phyloP scores from a whole-genome alignment of 257 asterid species.

The Nicotiana benthamiana region DNA sequence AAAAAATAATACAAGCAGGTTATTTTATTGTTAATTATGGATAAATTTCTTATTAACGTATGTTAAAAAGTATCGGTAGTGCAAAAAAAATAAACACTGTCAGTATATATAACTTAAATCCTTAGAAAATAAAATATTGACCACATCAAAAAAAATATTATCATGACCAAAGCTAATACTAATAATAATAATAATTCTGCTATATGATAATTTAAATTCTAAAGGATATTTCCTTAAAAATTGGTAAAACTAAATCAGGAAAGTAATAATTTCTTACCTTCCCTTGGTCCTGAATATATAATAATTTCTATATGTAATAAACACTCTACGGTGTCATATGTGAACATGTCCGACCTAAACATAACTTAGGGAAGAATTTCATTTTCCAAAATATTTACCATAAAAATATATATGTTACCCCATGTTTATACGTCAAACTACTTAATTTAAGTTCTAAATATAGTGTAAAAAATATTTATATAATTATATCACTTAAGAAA shows the following conservation, averaged over 20 bases:
- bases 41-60: too few relatives aligned
- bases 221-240: not conserved
- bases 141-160: too few relatives aligned
- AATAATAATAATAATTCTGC: too few relatives aligned
- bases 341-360: not conserved
- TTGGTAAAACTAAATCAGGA: not conserved
- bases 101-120: too few relatives aligned
- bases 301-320: too few relatives aligned
- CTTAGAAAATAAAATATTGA: too few relatives aligned
- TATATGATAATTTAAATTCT: not conserved
- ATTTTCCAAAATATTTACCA: not conserved
- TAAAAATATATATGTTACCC: not conserved
- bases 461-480: too few relatives aligned
- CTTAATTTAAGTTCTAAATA: not conserved
- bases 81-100: too few relatives aligned
- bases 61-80: too few relatives aligned
- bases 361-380: not conserved
- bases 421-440: not conserved
- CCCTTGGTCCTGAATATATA: not conserved
- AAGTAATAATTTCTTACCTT: not conserved
- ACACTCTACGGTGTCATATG: not conserved
- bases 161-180: too few relatives aligned
- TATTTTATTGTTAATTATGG: too few relatives aligned
- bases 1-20: too few relatives aligned
- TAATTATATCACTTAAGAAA: not conserved